Evolutionary conservation across 192 early-diverging fungal genomes (phyloP).

Genomic region (Entophlyctis luteolus): DNA sequence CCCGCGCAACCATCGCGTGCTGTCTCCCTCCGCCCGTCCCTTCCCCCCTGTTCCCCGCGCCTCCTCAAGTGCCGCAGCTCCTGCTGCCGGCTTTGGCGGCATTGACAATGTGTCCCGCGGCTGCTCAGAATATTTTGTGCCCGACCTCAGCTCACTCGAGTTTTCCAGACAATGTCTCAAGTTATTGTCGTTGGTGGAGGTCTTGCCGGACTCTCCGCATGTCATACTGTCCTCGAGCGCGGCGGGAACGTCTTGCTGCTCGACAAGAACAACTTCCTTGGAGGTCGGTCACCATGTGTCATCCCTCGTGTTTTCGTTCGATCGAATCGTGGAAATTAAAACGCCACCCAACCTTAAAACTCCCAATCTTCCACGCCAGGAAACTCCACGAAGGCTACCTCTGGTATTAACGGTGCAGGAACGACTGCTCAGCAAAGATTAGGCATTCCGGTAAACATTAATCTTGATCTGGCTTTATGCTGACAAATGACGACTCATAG

Average conservation of each 20-base stretch:
- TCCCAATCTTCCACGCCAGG: slow-evolving; percentile 39
- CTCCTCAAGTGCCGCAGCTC: too few relatives aligned
- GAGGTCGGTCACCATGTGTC: slow-evolving; percentile 41
- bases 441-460: slow-evolving; percentile 47
- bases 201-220: slow-evolving; percentile 79
- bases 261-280: slow-evolving; percentile 87
- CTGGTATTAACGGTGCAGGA: slow-evolving; percentile 92
- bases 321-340: background rate
- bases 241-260: slow-evolving; percentile 79
- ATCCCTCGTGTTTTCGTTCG: background rate
- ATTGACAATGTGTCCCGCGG: too few relatives aligned
- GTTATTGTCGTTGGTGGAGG: slow-evolving; percentile 87
- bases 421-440: slow-evolving; percentile 76
- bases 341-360: background rate
- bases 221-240: slow-evolving; percentile 76
- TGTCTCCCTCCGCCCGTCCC: too few relatives aligned
- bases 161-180: too few relatives aligned
- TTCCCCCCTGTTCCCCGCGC: too few relatives aligned
- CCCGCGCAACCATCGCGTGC: too few relatives aligned
- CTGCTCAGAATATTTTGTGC: too few relatives aligned
- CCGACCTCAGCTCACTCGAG: too few relatives aligned
- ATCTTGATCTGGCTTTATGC: background rate
- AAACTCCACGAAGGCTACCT: slow-evolving; percentile 97
- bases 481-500: slow-evolving; percentile 14
- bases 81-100: too few relatives aligned